Percentiles rank a stretch among this genome's conserved stretches.
phyloP scores from a whole-genome alignment of 2,329 filamentous ascomycete genomes.

The Mariannaea sp. region DNA sequence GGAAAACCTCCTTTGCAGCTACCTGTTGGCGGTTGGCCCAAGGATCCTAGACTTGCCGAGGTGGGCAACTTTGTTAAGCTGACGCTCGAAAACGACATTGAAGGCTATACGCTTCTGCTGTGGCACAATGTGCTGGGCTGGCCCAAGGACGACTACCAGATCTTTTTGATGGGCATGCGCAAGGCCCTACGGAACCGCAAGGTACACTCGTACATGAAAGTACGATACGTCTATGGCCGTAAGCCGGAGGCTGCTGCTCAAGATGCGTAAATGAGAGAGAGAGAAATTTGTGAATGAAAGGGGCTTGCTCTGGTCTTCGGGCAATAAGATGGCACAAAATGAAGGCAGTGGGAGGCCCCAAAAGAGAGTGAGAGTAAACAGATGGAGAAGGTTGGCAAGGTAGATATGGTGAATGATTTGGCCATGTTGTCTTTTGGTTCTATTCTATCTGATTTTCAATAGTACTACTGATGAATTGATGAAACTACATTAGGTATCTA shows the following conservation, averaged over 20 bases:
- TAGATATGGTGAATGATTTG: too few relatives aligned
- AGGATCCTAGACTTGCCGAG: slow-evolving; percentile 21
- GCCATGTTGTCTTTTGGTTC: too few relatives aligned
- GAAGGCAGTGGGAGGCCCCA: too few relatives aligned
- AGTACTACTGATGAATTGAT: too few relatives aligned
- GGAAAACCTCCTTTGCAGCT: too few relatives aligned
- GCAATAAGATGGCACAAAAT: too few relatives aligned
- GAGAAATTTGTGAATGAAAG: too few relatives aligned
- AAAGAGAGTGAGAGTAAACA: too few relatives aligned
- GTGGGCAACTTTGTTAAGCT: slow-evolving; percentile 25
- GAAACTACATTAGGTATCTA: too few relatives aligned
- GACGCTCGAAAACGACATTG: slow-evolving; percentile 29
- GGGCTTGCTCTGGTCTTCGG: too few relatives aligned
- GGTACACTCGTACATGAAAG: slow-evolving; percentile 26
- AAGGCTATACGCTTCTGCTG: slow-evolving; percentile 22
- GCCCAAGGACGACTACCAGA: slow-evolving; percentile 30
- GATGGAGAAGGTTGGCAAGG: too few relatives aligned
- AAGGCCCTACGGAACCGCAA: slow-evolving; percentile 26
- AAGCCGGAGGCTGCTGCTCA: slow-evolving; percentile 11
- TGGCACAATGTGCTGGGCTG: slow-evolving; percentile 30
- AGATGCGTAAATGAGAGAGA: neutral
- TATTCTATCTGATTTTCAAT: too few relatives aligned
- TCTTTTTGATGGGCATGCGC: slow-evolving; percentile 27
- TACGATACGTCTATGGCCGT: slow-evolving; percentile 28
- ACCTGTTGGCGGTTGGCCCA: slow-evolving; percentile 27